Evolutionary conservation across 352 stramenopile species (phyloP), one percentile per base, ranked within the genome.

Genomic region (Hyaloperonospora brassicae): DNA sequence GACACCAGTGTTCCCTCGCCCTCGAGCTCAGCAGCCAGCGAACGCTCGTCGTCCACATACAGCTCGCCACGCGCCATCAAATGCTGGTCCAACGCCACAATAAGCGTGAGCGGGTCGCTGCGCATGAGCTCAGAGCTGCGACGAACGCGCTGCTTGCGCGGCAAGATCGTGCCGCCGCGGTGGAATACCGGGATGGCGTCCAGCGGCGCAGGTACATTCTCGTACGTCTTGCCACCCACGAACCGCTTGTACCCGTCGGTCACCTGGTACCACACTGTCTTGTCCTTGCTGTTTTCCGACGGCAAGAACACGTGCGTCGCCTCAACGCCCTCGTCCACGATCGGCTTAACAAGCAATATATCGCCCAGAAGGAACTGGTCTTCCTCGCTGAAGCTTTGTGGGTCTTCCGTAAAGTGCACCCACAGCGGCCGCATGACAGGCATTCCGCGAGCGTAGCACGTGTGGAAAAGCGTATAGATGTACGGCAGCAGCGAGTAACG

Each of bases 171-270:
- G 21, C 96, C 96, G 34, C 93, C 94, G 50, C 96, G 86, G 57
- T 98, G 95, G 66, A 97, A 98, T 14, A 98, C 95, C 10, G 96
- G 96, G 44, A 98, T 98, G 53, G 87, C 96, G 57, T 99, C 94
- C 54, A 98, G 79, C 9, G 87, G 83, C 13, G 87, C 88, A 23
- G 68, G 68, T 21, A 97, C 72, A 50, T 64, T 66, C n/a, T 66
- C 68, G 44, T 93, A 62, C 25, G 70, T 72, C 50, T 63, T 72
- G 24, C 89, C 70, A 50, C 78, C 69, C 49, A 62, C 64, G 52
- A 76, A 62, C 39, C 68, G 76, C 65, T 75, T 75, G 64, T 82
- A 86, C 47, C 61, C 57, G 59, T 87, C 66, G 2, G 73, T 86
- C 38, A 95, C 73, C 60, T 97, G 87, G 67, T 98, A 98, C 95